Conservation (phyloP, 2,329 filamentous ascomycete genomes). For the Aspergillus novoparasiticus region DNA sequence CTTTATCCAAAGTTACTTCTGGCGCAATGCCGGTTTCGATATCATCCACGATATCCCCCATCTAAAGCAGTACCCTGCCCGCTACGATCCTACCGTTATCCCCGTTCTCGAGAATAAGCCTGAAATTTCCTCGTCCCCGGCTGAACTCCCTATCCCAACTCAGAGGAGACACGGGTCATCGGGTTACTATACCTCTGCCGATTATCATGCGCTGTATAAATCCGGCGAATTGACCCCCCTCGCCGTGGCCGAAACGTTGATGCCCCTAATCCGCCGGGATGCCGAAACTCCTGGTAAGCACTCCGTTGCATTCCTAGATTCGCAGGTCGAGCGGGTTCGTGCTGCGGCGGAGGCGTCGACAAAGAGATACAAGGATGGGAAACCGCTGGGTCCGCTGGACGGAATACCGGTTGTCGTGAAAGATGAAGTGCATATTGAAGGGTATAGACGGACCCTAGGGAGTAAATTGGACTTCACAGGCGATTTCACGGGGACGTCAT, state of each 20-base stretch:
- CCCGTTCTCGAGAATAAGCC: constrained; percentile 36
- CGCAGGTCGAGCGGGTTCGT: constrained; percentile 63
- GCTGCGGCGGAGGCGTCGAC: constrained; percentile 74
- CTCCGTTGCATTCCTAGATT: constrained; percentile 72
- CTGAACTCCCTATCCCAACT: constrained; percentile 31
- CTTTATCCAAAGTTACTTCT: constrained; percentile 66
- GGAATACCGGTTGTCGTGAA: constrained; percentile 84
- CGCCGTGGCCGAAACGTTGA: constrained; percentile 69
- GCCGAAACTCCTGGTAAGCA: constrained; percentile 60
- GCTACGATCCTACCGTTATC: constrained; percentile 62
- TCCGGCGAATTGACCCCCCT: constrained; percentile 71
- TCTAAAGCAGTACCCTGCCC: constrained; percentile 56
- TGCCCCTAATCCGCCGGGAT: constrained; percentile 70
- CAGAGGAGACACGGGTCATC: constrained; percentile 35
- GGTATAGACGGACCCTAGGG: constrained; percentile 69
- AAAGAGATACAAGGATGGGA: constrained; percentile 68
- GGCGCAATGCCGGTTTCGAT: constrained; percentile 70
- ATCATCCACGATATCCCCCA: constrained; percentile 57
- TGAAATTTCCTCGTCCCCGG: constrained; percentile 6
- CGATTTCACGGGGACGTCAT: constrained; percentile 59
- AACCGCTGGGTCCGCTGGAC: constrained; percentile 70
- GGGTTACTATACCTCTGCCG: constrained; percentile 69
- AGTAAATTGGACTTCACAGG: constrained; percentile 61
- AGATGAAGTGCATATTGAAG: constrained; percentile 73
- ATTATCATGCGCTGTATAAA: constrained; percentile 77